These are phyloP conservation scores for Globisporangium alternatum DNA, from an alignment of 352 stramenopile genomes.

Conservation along the genomic window DNA sequence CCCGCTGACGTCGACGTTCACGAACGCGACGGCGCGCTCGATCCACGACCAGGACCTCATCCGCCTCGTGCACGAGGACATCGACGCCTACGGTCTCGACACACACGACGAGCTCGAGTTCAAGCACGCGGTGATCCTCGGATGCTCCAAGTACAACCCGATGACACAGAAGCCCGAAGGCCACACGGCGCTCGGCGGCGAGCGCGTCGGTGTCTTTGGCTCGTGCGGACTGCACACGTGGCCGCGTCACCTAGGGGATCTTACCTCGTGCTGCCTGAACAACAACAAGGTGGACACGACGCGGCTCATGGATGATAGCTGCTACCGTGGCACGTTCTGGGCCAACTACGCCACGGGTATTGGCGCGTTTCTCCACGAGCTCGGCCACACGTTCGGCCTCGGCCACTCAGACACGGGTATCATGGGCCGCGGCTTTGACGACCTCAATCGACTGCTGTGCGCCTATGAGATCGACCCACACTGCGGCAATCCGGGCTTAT, in stretches of 20 bases:
- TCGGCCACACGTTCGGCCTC: conserved; percentile 64
- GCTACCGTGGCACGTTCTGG: conserved; percentile 53
- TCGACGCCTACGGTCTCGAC: conserved; percentile 36
- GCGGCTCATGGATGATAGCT: conserved; percentile 58
- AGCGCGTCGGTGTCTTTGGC: conserved; percentile 59
- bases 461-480: conserved; percentile 34
- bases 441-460: conserved; percentile 64
- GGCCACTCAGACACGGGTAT: conserved; percentile 52
- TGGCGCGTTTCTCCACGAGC: conserved; percentile 61
- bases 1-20: conserved; percentile 55
- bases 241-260: conserved; percentile 42
- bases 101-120: conserved; percentile 28
- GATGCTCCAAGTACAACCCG: conserved; percentile 58
- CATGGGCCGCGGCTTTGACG: conserved; percentile 71
- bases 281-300: conserved; percentile 50
- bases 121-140: conserved; percentile 73
- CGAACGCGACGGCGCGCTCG: conserved; percentile 37
- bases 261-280: conserved; percentile 52
- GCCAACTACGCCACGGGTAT: conserved; percentile 65
- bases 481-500: conserved; percentile 29
- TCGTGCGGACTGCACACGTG: conserved; percentile 68
- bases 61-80: conserved; percentile 45
- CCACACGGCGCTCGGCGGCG: conserved; percentile 56
- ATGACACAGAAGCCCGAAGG: conserved; percentile 46
- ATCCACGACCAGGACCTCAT: conserved; percentile 67